These are phyloP conservation scores for Vigna nakashimae DNA, from an alignment of 306 rosid genomes.

Conservation along the genomic window DNA sequence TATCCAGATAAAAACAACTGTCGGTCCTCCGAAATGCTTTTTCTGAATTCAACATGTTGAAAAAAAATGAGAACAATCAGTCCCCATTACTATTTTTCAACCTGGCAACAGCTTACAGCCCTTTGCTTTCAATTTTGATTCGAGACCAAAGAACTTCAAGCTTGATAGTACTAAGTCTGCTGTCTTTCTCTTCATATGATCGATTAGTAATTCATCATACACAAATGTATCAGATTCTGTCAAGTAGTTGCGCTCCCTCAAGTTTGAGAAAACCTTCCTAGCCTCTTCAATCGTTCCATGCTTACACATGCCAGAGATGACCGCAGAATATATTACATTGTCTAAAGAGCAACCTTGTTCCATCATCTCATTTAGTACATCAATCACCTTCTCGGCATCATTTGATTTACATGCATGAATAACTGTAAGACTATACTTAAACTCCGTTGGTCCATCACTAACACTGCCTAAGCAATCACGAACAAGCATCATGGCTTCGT, in stretches of 20 bases:
- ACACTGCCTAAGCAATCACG: constrained; percentile 73
- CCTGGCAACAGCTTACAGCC: constrained; percentile 63
- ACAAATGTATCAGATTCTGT: constrained; percentile 72
- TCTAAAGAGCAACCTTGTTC: constrained; percentile 67
- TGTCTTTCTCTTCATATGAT: constrained; percentile 84
- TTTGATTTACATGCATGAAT: constrained; percentile 66
- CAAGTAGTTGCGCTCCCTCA: constrained; percentile 63
- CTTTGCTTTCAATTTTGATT: constrained; percentile 78
- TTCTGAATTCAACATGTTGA: constrained; percentile 22
- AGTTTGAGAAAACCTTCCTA: constrained; percentile 67
- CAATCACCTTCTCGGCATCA: constrained; percentile 65
- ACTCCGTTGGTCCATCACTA: constrained; percentile 69
- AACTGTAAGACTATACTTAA: constrained; percentile 76
- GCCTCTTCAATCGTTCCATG: constrained; percentile 86
- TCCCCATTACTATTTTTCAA: constrained; percentile 41
- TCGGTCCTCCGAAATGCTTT: constrained; percentile 17
- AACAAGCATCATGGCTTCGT: constrained; percentile 81
- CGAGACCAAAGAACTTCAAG: constrained; percentile 83
- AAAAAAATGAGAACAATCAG: not conserved
- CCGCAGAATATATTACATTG: constrained; percentile 57
- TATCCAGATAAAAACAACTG: constrained; percentile 6
- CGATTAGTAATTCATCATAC: constrained; percentile 79
- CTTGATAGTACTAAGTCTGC: constrained; percentile 80
- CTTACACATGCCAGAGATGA: constrained; percentile 81
- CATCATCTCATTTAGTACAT: constrained; percentile 74